Evolutionary conservation across 2,329 filamentous ascomycete genomes (phyloP), one percentile per base, ranked within the genome.

Genomic region (Hypoxylon sp.): DNA sequence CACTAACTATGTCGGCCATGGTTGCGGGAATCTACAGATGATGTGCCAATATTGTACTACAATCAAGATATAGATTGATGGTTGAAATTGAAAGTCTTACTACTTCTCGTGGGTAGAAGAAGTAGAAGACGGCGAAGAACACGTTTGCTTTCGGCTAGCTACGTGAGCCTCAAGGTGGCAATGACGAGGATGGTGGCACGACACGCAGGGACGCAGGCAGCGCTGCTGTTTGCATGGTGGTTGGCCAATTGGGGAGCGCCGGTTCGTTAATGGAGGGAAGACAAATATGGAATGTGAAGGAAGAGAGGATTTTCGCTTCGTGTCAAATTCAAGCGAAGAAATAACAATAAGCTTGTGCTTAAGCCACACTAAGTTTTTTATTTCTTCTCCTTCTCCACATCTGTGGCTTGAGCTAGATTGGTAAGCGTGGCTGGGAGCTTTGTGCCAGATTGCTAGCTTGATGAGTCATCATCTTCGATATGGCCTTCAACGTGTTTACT

Each of bases 1-100:
- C 76, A 56, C 79, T 78, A 69, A 79, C 73, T 36, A 83, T 69
- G 46, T 82, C 81, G 63, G 81, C 77, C 81, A 82, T 82, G 17
- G 53, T 74, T 70, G 38, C 52, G 45, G n/a, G 59, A 19, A 46
- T 57, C 60, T 36, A 36, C 13, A 52, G 36, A 32, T 21, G 56
- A 49, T 30, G 13, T 14, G 46, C 28, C 25, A 38, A 46, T 32
- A 38, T 25, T 50, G 11, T 53, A 48, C 38, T 19, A 38, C 14
- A 14, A 41, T 53, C 53, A 52, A 56, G 30, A 66, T 30, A 25
- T 32, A 50, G 32, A 55, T n/a, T 36, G 23, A 43, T 23, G 43
- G 25, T 17, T 38, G 25, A 25, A 46, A 41, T 17, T 38, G 25
- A 25, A 51, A 41, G 36, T 23, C 21, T n/a, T 55, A 2, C 38